These are phyloP conservation scores for Coelastrella sp. DNA, from an alignment of 139 green algal genomes.

Conservation along the genomic window DNA sequence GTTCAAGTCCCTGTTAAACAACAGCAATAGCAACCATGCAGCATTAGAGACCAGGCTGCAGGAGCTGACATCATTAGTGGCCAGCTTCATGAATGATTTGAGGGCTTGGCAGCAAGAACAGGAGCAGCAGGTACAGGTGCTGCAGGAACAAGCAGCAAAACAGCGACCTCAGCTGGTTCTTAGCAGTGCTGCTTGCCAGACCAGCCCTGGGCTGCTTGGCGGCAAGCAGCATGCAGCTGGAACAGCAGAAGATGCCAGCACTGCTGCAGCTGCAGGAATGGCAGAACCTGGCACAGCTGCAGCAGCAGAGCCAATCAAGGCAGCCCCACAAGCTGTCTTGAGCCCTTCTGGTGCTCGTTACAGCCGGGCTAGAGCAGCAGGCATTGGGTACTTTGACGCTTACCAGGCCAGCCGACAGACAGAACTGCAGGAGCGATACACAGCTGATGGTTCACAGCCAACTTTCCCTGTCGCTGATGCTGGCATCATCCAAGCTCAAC, in stretches of 20 bases:
- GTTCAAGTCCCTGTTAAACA: background rate
- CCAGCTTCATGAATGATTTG: background rate
- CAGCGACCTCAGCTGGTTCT: constrained; percentile 6
- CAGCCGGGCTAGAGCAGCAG: too few species aligned
- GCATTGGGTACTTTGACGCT: too few species aligned
- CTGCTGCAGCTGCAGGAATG: too few species aligned
- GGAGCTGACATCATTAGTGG: background rate
- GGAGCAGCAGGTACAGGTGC: background rate
- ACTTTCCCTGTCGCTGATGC: too few species aligned
- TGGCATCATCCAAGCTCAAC: too few species aligned
- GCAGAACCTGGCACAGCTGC: too few species aligned
- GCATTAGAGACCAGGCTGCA: background rate
- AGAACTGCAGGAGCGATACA: too few species aligned
- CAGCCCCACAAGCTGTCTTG: too few species aligned
- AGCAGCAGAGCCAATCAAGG: too few species aligned
- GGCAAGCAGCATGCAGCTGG: background rate
- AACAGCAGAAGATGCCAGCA: background rate
- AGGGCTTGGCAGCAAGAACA: constrained; percentile 23
- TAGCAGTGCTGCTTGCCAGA: constrained; percentile 28
- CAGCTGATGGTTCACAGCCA: too few species aligned
- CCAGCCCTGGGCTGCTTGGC: background rate
- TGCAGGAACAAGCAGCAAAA: background rate
- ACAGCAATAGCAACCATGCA: background rate
- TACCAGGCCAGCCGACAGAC: too few species aligned
- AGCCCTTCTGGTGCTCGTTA: too few species aligned